Base-by-base conservation (phyloP, 805 yeast species). In the Pichia ethanolica region DNA sequence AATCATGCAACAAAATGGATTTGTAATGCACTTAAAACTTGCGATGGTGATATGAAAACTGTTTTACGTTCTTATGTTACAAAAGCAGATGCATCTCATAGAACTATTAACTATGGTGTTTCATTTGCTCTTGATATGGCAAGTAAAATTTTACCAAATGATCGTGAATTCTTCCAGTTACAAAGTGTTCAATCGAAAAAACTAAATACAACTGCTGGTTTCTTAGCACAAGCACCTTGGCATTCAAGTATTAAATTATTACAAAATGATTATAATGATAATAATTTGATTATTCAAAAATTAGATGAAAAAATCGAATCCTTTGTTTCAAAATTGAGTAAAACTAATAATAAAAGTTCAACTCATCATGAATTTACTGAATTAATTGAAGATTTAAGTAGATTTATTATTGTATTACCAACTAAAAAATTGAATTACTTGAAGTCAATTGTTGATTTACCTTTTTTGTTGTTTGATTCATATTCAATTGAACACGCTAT, bases 41-140 rank as follows among this genome's bases (percentile, higher is more conserved):
- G 89, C 61, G 78, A 80, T 41, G 79, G 79, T 45, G 96, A 90
- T 58, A 76, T 86, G 62, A 89, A 86, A 63, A 79, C 89, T 41
- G 71, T 91, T 54, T 71, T 93, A 43, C 93, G 87, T 59, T 72
- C 84, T 0, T 93, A 91, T 59, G 78, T 89, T 4, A 74, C 88
- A 1, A 59, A 56, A 33, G 60, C 60, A 7, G 63, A 64, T 43
- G 50, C 53, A 6, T 47, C 56, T 33, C 54, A 50, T 25, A 58
- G 59, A 50, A 50, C 55, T 3, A 75, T 86, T 39, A 83, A 86
- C 49, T 82, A 77, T 59, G 98, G 98, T 48, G 83, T 89, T 44
- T 83, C 95, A 0, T 87, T 91, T 72, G 98, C 99, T 0, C 70
- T 90, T 50, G 93, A 87, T 56, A 77, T 89, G 82, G 95, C 96